These are phyloP conservation scores for Cochlearia excelsa DNA, from an alignment of 345 rosid genomes.

Conservation along the genomic window DNA sequence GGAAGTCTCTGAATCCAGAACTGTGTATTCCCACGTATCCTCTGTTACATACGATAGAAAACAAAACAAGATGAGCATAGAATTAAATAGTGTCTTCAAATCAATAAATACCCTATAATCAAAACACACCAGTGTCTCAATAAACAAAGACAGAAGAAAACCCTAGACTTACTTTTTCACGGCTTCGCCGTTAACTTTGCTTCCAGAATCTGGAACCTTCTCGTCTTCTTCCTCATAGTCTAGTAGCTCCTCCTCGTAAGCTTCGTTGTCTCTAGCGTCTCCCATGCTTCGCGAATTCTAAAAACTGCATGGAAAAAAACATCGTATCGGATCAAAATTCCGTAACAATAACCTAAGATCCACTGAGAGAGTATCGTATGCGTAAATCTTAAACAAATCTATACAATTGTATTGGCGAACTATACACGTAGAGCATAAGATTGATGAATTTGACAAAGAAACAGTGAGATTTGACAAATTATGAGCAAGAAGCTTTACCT, in stretches of 20 bases:
- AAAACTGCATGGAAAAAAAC: neutral
- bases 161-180: constrained; percentile 70
- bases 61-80: neutral
- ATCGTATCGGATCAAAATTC: no score
- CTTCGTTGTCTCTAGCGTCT: constrained; percentile 89
- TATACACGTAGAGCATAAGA: no score
- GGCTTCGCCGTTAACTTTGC: constrained; percentile 80
- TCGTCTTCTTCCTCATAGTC: constrained; percentile 98
- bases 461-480: no score
- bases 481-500: no score
- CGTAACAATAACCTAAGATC: no score
- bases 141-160: neutral
- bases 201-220: constrained; percentile 67
- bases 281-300: constrained; percentile 52
- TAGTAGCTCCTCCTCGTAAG: constrained; percentile 97
- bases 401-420: neutral
- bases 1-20: constrained; percentile 99
- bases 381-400: neutral
- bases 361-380: no score
- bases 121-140: neutral
- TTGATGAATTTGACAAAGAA: neutral
- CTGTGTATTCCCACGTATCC: constrained; percentile 98
- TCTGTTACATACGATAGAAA: constrained; percentile 35
- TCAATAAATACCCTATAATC: no score
- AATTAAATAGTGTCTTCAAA: no score